Percentiles rank a stretch among this genome's conserved stretches.
phyloP scores from a whole-genome alignment of 106 monocot species.

The Dendrobium huoshanense region DNA sequence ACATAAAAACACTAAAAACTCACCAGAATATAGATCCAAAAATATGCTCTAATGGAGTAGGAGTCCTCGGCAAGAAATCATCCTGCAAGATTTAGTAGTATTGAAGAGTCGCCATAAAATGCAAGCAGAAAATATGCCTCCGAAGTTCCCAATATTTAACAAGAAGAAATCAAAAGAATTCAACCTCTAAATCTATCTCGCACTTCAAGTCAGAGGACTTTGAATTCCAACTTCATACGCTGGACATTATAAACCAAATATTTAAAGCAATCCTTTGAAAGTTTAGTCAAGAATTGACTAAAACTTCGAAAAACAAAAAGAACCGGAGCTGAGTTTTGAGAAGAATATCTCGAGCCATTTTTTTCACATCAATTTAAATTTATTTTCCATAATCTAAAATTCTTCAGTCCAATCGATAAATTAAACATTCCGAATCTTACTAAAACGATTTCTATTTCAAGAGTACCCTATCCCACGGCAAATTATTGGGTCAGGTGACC shows the following conservation, averaged over 20 bases:
- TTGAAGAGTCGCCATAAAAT: neutral
- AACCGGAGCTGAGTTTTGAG: too few relatives aligned
- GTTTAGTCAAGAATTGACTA: neutral
- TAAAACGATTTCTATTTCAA: too few relatives aligned
- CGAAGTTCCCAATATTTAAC: neutral
- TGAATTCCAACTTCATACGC: neutral
- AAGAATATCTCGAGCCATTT: too few relatives aligned
- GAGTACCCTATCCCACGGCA: neutral
- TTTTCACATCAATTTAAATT: neutral
- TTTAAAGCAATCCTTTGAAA: neutral
- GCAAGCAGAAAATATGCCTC: neutral
- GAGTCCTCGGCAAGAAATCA: slow-evolving; percentile 93
- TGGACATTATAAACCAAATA: neutral
- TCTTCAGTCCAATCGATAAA: neutral
- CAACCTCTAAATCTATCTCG: neutral
- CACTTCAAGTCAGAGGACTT: neutral
- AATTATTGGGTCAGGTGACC: too few relatives aligned
- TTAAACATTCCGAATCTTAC: neutral
- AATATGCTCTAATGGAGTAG: slow-evolving; percentile 88
- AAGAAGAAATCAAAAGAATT: neutral
- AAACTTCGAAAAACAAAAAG: neutral
- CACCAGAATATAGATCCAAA: slow-evolving; percentile 92
- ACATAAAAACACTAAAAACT: slow-evolving; percentile 8
- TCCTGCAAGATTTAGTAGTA: slow-evolving; percentile 38
- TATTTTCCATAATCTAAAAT: neutral